Conservation (phyloP, 768 basidiomycete genomes). For the Melanogaster broomeanus region DNA sequence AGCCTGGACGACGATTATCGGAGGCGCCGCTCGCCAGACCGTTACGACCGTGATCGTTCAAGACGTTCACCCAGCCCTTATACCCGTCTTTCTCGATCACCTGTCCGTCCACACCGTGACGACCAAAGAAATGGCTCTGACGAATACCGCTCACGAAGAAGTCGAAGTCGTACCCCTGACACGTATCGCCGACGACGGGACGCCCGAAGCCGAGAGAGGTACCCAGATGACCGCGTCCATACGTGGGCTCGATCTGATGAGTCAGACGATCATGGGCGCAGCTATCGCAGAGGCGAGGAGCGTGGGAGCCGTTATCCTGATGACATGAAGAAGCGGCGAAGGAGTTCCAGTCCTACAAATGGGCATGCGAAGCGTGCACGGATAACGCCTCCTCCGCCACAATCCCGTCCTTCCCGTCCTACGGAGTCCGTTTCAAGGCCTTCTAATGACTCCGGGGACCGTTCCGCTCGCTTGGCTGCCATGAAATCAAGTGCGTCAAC, state of each 20-base stretch:
- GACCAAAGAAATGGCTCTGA: slow-evolving; percentile 12
- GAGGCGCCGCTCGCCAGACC: slow-evolving; percentile 32
- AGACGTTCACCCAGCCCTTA: slow-evolving; percentile 48
- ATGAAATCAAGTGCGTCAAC: slow-evolving; percentile 78
- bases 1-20: slow-evolving; percentile 31
- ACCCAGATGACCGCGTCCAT: slow-evolving; percentile 26
- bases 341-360: slow-evolving; percentile 36
- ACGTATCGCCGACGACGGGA: slow-evolving; percentile 14
- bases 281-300: slow-evolving; percentile 28
- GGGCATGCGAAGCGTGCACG: slow-evolving; percentile 51
- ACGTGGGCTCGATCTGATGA: slow-evolving; percentile 55
- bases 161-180: slow-evolving; percentile 33
- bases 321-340: slow-evolving; percentile 40
- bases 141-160: slow-evolving; percentile 26
- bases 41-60: slow-evolving; percentile 25
- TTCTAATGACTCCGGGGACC: slow-evolving; percentile 45
- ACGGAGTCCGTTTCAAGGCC: slow-evolving; percentile 11
- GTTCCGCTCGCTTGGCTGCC: slow-evolving; percentile 85
- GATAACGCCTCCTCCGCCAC: slow-evolving; percentile 38
- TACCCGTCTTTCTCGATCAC: slow-evolving; percentile 50
- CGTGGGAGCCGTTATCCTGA: slow-evolving; percentile 24
- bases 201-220: slow-evolving; percentile 2
- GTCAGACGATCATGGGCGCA: slow-evolving; percentile 44
- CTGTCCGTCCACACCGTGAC: slow-evolving; percentile 26
- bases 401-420: slow-evolving; percentile 19